These are phyloP conservation scores for Phialophora chinensis DNA, from an alignment of 2,329 filamentous ascomycete genomes.

Conservation along the genomic window DNA sequence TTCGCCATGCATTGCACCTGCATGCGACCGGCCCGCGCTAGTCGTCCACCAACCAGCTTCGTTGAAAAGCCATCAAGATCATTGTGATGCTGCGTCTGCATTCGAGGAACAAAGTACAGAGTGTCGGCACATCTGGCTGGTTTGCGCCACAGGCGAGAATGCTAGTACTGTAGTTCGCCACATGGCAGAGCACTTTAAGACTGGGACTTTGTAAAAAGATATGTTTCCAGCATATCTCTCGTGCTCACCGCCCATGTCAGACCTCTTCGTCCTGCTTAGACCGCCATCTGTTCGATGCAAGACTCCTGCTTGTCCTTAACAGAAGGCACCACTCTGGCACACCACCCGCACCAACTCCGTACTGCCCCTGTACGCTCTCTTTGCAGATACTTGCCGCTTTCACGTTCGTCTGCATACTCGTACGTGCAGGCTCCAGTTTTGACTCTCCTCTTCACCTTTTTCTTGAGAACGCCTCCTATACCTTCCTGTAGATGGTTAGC, in stretches of 20 bases:
- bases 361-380: slow-evolving; percentile 71
- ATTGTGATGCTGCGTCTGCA: background rate
- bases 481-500: slow-evolving; percentile 62
- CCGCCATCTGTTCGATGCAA: slow-evolving; percentile 15
- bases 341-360: slow-evolving; percentile 94
- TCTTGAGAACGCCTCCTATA: slow-evolving; percentile 85
- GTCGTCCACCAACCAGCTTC: slow-evolving; percentile 9
- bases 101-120: background rate
- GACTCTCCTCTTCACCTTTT: slow-evolving; percentile 82
- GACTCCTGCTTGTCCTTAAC: slow-evolving; percentile 49
- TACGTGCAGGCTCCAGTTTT: slow-evolving; percentile 82
- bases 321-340: slow-evolving; percentile 73
- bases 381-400: slow-evolving; percentile 68
- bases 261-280: background rate
- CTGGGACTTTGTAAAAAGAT: background rate
- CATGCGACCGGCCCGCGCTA: slow-evolving; percentile 1
- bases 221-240: background rate
- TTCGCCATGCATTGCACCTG: slow-evolving; percentile 19
- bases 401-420: slow-evolving; percentile 80
- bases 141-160: background rate
- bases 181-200: background rate
- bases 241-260: background rate
- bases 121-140: background rate
- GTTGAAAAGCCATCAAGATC: background rate
- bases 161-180: background rate